Evolutionary conservation across 169 alveolate genomes (phyloP), one percentile per base, ranked within the genome.

Genomic region (Nephromyces sp.): DNA sequence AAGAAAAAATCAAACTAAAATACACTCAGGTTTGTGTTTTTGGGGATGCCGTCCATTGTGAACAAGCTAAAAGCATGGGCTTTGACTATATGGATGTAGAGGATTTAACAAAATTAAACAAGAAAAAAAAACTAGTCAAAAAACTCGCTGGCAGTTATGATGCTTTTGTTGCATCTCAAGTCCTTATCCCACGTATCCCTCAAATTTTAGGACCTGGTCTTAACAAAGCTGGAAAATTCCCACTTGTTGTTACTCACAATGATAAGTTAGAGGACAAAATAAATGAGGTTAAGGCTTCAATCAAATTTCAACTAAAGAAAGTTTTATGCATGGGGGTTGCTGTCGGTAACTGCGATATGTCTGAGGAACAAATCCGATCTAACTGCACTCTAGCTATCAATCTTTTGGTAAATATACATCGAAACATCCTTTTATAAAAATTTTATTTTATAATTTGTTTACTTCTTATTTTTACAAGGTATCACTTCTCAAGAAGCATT

Each of bases 21-120:
- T 43, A 15, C n/a, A 15, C 93, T 79, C 95, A 93, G 90, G 93
- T 96, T 72, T 97, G 99, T 84, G 96, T 98, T 68, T 92, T 98
- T 80, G 99, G 99, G 32, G 99, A 97, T 87, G 98, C 97, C 66
- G 96, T 92, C 66, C 99, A 98, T 82, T 92, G 97, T 80, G 99
- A 97, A 79, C 95, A 93, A 84, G 99, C 99, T 73, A 92, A 95
- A 87, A 87, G 88, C 73, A 81, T 94, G 86, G 96, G 95, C 66
- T 79, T 98, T 71, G 99, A 95, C 75, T 93, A 83, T 85, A 94
- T 96, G 90, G 98, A 95, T 79, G 92, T 96, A 52, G 99, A 98
- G 82, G 97, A 95, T 34, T 91, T 98, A 86, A 97, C 96, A 93
- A 96, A 95, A 89, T 93, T 95, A 92, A 96, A 96, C 92, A 95